Base-by-base conservation (phyloP, 805 yeast species). In the Jamesozyma lodderae region DNA sequence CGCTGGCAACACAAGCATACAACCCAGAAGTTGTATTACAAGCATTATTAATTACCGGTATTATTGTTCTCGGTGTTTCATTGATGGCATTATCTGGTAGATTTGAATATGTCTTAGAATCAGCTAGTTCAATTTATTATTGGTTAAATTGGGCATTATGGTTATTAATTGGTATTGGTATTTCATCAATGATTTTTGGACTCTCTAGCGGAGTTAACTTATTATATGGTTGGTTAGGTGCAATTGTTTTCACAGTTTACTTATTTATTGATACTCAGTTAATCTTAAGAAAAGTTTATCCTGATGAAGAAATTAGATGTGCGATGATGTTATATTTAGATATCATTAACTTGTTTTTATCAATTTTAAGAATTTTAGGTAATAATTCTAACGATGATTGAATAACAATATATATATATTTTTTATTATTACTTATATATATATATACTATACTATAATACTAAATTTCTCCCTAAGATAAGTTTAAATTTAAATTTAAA, bases 231-330 rank as follows among this genome's bases (percentile, higher is more conserved):
- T 74, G 77, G 44, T 55, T 79, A 31, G 94, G 92, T 18, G 92
- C 94, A 4, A 51, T 80, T 30, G 61, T 86, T 2, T 86, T 86
- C 60, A 67, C 79, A 11, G 73, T 77, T 4, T 85, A 80, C 54
- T 70, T 87, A 41, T 61, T 86, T 36, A 74, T 84, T 33, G 96
- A 86, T 58, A 86, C 95, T 16, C 95, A 86, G 60, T 57, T 75
- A 48, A 74, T 86, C 40, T 71, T 86, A 76, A 77, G 80, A 53
- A 77, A 75, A 40, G 76, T 69, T 48, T 80, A 79, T 51, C 78
- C 86, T 31, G 95, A 86, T 48, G 95, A 87, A 48, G 95, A 84
- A 52, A 72, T 86, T n/a, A 71, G 76, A 28, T 90, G 94, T 36
- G 76, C 90, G 13, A 76, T 87, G 54, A 64, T 75, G 48, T 69